Percentiles rank a stretch among this genome's conserved stretches.
phyloP scores from a whole-genome alignment of 441 rosid genomes.

The Jatropha multifida region DNA sequence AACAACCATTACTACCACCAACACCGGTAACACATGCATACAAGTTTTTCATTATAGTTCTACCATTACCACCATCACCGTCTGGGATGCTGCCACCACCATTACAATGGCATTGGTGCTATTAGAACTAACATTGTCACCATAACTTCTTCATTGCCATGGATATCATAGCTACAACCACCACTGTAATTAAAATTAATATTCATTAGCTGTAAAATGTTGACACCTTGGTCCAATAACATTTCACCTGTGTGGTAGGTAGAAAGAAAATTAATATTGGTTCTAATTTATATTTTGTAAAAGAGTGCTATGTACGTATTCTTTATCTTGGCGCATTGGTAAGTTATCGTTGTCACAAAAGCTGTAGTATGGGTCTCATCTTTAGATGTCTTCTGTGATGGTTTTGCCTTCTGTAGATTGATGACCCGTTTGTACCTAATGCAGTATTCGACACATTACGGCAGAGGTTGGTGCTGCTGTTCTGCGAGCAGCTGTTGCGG shows the following conservation, averaged over 20 bases:
- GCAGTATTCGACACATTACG: slow-evolving; percentile 82
- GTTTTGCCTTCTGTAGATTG: background rate
- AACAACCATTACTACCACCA: too few species aligned
- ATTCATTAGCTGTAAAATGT: too few species aligned
- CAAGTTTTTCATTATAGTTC: background rate
- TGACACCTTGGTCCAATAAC: too few species aligned
- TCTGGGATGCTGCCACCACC: background rate
- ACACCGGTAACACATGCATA: background rate
- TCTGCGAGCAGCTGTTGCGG: slow-evolving; percentile 75
- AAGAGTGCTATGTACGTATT: background rate
- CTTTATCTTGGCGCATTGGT: background rate
- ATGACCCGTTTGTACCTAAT: slow-evolving; percentile 15
- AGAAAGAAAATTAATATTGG: background rate
- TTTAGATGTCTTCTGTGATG: background rate
- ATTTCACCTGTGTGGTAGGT: background rate
- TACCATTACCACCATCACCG: background rate
- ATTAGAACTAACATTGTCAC: background rate
- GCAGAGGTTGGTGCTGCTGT: slow-evolving; percentile 98
- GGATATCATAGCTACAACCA: too few species aligned
- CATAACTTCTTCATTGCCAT: too few species aligned
- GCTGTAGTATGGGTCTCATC: background rate
- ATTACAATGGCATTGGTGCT: background rate
- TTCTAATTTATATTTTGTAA: background rate
- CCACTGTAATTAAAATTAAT: too few species aligned
- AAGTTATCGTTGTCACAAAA: background rate